Evolutionary conservation across 2,329 filamentous ascomycete species (phyloP), one percentile per base, ranked within the genome.

Genomic region (Thielaviopsis musarum): DNA sequence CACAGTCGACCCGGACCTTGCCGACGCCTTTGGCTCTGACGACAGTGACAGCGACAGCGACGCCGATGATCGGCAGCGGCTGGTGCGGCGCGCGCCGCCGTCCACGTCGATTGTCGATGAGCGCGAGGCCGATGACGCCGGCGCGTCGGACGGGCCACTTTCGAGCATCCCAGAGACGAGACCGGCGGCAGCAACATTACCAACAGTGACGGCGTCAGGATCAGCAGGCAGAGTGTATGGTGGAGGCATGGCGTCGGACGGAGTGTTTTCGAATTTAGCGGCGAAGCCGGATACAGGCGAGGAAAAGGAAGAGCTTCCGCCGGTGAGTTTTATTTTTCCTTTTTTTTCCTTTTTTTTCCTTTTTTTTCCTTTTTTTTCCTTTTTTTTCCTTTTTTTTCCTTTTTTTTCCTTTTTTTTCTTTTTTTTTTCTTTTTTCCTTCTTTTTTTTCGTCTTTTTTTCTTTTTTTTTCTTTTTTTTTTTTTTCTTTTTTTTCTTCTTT

Each of bases 201-300:
- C 17, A 45, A 4, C 17, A 57, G 48, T 10, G 30, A 48, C 48
- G 22, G 38, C 51, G 22, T n/a, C 41, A 10, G 49, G 28, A 13
- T 38, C 38, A 1, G 52, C 49, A 2, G 58, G 59, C 2, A 38
- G 63, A 19, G 78, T 87, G 1, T 82, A 88, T 62, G 86, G 88
- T 52, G 81, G 85, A 58, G 85, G 84, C 24, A 81, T 83, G n/a
- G 84, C 87, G 59, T 90, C 88, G 56, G 93, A 97, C 71, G 93
- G 93, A 62, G 93, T 98, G 26, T 98, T 95, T 73, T 93, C 91
- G 59, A 98, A 98, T 69, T 73, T 98, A 65, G 89, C 83, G 65
- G 93, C 93, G 15, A 91, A 95, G 69, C 91, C 91, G 0, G 88
- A 94, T 66, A 77, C 83, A 52, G 85, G 83, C 28, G 85, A 57